Conservation (phyloP, 371 early-diverging fungal species). For the Mucor saturninus region DNA sequence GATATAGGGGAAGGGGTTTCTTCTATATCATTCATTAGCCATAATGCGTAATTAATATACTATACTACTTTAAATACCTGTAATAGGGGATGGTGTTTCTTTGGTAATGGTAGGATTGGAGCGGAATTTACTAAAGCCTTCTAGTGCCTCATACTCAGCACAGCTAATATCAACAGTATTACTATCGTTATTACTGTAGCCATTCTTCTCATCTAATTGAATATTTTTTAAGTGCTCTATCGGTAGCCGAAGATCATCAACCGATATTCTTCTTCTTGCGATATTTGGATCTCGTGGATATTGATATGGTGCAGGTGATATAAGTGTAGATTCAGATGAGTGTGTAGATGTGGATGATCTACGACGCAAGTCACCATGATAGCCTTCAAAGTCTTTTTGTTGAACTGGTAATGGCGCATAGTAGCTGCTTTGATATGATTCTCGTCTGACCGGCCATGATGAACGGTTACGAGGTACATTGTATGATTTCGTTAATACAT, state of each 20-base stretch:
- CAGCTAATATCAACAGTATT: constrained; percentile 38
- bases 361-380: constrained; percentile 3
- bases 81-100: neutral
- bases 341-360: constrained; percentile 22
- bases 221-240: constrained; percentile 25
- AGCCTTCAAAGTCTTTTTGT: neutral
- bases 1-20: constrained; percentile 13
- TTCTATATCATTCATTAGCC: neutral
- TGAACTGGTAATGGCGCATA: neutral
- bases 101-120: constrained; percentile 9
- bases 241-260: constrained; percentile 31
- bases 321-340: constrained; percentile 17
- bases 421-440: constrained; percentile 1
- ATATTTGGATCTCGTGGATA: constrained; percentile 7
- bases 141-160: constrained; percentile 52
- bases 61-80: neutral
- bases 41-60: neutral
- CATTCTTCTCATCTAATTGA: constrained; percentile 12
- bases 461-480: constrained; percentile 20
- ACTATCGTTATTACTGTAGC: neutral
- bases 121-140: constrained; percentile 47
- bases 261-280: constrained; percentile 25
- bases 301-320: constrained; percentile 6
- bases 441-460: constrained; percentile 29
- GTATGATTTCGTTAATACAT: neutral